These are phyloP conservation scores for Yamadazyma endophytica DNA, from an alignment of 805 yeast genomes.

Conservation along the genomic window DNA sequence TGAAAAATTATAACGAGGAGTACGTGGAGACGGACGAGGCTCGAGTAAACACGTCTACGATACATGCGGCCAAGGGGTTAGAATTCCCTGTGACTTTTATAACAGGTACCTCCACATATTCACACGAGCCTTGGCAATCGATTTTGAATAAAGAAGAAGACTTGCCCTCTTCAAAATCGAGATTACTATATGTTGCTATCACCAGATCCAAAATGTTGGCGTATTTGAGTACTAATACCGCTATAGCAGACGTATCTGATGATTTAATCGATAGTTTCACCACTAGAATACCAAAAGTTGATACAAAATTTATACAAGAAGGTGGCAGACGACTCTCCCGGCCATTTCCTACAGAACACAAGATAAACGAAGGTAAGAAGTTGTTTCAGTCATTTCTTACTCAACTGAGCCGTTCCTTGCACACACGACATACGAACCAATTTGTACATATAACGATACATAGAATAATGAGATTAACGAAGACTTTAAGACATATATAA, in stretches of 20 bases:
- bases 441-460: too few species aligned
- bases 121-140: slow-evolving; percentile 12
- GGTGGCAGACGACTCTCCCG: slow-evolving; percentile 10
- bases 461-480: too few species aligned
- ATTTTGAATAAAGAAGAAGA: slow-evolving; percentile 5
- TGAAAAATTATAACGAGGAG: slow-evolving; percentile 38
- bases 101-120: slow-evolving; percentile 11
- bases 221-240: slow-evolving; percentile 24
- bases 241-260: slow-evolving; percentile 5
- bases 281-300: slow-evolving; percentile 9
- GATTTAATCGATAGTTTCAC: slow-evolving; percentile 9
- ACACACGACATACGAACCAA: too few species aligned
- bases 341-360: slow-evolving; percentile 7
- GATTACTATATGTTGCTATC: slow-evolving; percentile 59
- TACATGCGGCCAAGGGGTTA: slow-evolving; percentile 71
- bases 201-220: slow-evolving; percentile 56
- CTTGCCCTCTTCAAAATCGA: slow-evolving; percentile 20
- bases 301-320: slow-evolving; percentile 2
- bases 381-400: slow-evolving; percentile 3
- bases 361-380: slow-evolving; percentile 5
- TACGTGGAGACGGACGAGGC: slow-evolving; percentile 20
- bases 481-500: too few species aligned
- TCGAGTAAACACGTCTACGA: slow-evolving; percentile 56
- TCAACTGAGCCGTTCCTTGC: too few species aligned
- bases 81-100: slow-evolving; percentile 70